phyloP scores from a whole-genome alignment of 2,329 filamentous ascomycete species.

The Penicillium oxalicum region DNA sequence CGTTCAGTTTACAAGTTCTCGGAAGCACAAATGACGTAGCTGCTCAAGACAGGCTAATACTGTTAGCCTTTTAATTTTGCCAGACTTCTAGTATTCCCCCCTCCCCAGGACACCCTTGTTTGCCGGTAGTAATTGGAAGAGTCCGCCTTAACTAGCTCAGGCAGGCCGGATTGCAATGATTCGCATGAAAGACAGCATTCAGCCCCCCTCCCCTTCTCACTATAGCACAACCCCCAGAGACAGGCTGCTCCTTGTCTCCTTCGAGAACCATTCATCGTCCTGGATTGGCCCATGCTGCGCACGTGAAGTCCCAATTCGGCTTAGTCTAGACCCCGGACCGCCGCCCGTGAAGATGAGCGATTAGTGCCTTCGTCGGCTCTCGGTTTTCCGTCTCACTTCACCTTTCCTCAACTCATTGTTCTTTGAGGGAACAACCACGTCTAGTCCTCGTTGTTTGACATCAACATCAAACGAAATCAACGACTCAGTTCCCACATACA shows the following conservation, averaged over 20 bases:
- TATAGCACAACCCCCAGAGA: too few relatives aligned
- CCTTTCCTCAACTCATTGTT: constrained; percentile 5
- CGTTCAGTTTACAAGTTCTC: too few relatives aligned
- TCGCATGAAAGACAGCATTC: too few relatives aligned
- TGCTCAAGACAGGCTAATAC: too few relatives aligned
- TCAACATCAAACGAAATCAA: not conserved
- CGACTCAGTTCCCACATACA: not conserved
- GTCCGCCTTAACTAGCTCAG: too few relatives aligned
- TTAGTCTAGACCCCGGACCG: constrained; percentile 20
- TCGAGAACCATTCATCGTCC: constrained; percentile 1
- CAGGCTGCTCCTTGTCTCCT: not conserved
- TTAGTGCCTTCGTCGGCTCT: constrained; percentile 12
- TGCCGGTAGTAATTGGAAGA: too few relatives aligned
- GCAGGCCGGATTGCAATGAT: too few relatives aligned
- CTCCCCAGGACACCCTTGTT: too few relatives aligned
- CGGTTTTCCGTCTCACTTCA: not conserved
- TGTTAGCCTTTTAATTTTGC: too few relatives aligned
- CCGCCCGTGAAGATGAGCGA: constrained; percentile 11
- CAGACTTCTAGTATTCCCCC: too few relatives aligned
- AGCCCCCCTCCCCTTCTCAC: too few relatives aligned
- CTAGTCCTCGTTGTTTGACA: not conserved
- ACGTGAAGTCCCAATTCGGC: constrained; percentile 18
- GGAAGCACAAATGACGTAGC: too few relatives aligned
- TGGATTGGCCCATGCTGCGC: constrained; percentile 9
- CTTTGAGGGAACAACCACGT: constrained; percentile 4